phyloP scores from a whole-genome alignment of 192 early-diverging fungal genomes.

The Podochytrium sp. region DNA sequence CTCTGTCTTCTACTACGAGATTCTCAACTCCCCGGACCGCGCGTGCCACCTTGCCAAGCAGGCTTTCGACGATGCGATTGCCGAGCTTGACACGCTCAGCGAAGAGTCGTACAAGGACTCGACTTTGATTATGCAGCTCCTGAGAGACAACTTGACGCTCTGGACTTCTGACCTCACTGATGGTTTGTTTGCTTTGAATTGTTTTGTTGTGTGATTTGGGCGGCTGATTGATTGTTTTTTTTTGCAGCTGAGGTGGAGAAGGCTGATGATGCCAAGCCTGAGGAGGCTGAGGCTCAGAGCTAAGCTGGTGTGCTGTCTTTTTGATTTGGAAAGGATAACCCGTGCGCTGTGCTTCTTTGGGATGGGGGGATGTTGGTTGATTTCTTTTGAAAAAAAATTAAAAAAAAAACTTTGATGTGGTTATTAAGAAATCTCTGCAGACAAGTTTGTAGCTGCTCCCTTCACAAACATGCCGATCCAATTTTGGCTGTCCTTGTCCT shows the following conservation, averaged over 20 bases:
- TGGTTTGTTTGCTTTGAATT: constrained; percentile 53
- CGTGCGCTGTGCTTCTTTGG: not conserved
- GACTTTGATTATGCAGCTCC: constrained; percentile 98
- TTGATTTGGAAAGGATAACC: too few relatives aligned
- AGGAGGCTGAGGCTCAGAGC: constrained; percentile 56
- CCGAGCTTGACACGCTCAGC: constrained; percentile 96
- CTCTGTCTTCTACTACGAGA: constrained; percentile 99
- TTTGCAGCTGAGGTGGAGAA: constrained; percentile 53
- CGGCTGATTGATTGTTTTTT: not conserved
- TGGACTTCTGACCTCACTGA: constrained; percentile 98
- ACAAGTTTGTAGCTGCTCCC: constrained; percentile 30
- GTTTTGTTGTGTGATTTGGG: not conserved
- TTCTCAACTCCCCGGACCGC: constrained; percentile 95
- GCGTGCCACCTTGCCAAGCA: constrained; percentile 97
- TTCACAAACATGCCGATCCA: constrained; percentile 45
- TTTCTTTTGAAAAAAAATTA: not conserved
- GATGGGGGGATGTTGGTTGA: not conserved
- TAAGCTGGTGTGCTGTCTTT: constrained; percentile 29
- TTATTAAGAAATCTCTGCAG: constrained; percentile 29
- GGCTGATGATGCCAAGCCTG: constrained; percentile 58
- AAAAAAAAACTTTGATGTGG: not conserved
- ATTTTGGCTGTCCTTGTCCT: constrained; percentile 23
- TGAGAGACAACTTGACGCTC: constrained; percentile 98
- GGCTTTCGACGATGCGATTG: constrained; percentile 99
- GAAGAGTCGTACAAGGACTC: constrained; percentile 99